Evolutionary conservation across 192 early-diverging fungal genomes (phyloP).

Genomic region (Gonapodya prolifera): DNA sequence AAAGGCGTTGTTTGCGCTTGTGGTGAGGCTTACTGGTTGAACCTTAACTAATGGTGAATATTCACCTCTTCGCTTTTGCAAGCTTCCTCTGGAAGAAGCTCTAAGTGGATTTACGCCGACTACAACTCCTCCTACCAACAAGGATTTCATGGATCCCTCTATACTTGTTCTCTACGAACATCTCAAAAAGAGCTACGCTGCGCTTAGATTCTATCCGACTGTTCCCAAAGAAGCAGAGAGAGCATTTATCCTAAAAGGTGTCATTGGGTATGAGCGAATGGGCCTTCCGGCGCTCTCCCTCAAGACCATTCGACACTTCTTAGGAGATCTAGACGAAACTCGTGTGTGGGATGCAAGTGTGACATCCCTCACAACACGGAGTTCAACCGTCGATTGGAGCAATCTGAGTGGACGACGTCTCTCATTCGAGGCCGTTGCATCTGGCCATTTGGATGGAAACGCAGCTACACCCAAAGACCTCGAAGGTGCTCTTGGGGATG

Average conservation of each 20-base stretch:
- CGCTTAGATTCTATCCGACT: neutral
- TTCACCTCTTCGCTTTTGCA: constrained; percentile 4
- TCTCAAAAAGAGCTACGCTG: constrained; percentile 34
- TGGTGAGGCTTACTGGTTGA: constrained; percentile 23
- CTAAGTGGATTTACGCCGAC: constrained; percentile 8
- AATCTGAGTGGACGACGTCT: too few species aligned
- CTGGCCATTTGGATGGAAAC: too few species aligned
- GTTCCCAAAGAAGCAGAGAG: constrained; percentile 40
- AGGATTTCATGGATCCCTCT: constrained; percentile 41
- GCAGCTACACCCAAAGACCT: too few species aligned
- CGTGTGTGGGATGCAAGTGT: too few species aligned
- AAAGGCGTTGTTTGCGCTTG: constrained; percentile 40
- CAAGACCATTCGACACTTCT: constrained; percentile 39
- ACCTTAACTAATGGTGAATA: constrained; percentile 10
- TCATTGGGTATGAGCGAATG: constrained; percentile 59
- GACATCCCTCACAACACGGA: too few species aligned
- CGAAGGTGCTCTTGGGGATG: too few species aligned
- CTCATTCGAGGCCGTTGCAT: too few species aligned
- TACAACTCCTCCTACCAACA: constrained; percentile 8
- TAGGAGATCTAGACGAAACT: too few species aligned
- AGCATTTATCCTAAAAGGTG: constrained; percentile 43
- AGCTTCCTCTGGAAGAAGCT: constrained; percentile 9
- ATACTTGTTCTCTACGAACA: constrained; percentile 58
- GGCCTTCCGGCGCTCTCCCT: constrained; percentile 66
- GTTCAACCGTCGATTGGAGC: too few species aligned